Evolutionary conservation across 768 basidiomycete genomes (phyloP).

Genomic region (Phanerodontia chrysosporium): DNA sequence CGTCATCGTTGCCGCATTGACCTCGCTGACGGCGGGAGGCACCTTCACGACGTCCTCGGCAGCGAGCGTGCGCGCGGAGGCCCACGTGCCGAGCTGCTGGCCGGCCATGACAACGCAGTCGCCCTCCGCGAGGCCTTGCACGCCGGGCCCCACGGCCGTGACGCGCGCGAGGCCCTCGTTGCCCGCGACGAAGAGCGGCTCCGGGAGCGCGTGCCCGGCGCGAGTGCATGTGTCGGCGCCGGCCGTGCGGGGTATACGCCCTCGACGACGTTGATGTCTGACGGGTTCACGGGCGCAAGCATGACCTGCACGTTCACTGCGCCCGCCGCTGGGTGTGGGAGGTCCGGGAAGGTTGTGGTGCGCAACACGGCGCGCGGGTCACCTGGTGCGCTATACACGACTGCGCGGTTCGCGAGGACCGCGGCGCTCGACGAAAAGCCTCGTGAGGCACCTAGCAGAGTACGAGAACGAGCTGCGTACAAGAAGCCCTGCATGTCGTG

Average conservation of each 20-base stretch:
- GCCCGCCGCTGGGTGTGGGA: slow-evolving; percentile 49
- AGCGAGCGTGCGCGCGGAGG: slow-evolving; percentile 48
- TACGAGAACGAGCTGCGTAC: no score
- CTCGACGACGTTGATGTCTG: slow-evolving; percentile 77
- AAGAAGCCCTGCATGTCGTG: background rate
- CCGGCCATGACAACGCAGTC: slow-evolving; percentile 77
- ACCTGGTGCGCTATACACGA: slow-evolving; percentile 61
- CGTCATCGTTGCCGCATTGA: slow-evolving; percentile 70
- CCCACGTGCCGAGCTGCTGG: slow-evolving; percentile 76
- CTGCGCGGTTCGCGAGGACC: slow-evolving; percentile 46
- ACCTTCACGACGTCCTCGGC: slow-evolving; percentile 59
- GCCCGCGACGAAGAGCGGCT: slow-evolving; percentile 57
- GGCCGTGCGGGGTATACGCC: slow-evolving; percentile 79
- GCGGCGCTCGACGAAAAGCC: slow-evolving; percentile 7
- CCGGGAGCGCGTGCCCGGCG: slow-evolving; percentile 26
- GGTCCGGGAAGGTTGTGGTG: slow-evolving; percentile 45
- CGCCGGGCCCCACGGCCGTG: slow-evolving; percentile 52
- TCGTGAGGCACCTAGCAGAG: background rate
- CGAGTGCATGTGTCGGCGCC: slow-evolving; percentile 27
- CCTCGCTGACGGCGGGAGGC: slow-evolving; percentile 50
- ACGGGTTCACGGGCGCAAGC: slow-evolving; percentile 75
- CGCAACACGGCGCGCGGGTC: slow-evolving; percentile 69
- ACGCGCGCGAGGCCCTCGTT: slow-evolving; percentile 77
- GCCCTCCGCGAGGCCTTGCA: slow-evolving; percentile 41
- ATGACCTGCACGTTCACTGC: slow-evolving; percentile 64